phyloP scores from a whole-genome alignment of 2,329 filamentous ascomycete species.

The Hypocrella siamensis region DNA sequence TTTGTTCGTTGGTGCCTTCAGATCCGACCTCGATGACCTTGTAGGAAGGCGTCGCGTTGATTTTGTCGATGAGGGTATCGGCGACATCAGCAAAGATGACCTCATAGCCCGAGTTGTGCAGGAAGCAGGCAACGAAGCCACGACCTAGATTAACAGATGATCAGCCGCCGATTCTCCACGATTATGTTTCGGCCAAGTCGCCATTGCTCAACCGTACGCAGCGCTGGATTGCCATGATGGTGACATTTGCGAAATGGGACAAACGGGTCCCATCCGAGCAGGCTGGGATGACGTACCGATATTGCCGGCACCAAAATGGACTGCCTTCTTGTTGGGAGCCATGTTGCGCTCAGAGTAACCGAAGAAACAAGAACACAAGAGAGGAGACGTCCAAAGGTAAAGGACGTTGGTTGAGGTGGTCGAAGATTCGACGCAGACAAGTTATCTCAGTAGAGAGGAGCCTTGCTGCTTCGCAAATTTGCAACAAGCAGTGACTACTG shows the following conservation, averaged over 20 bases:
- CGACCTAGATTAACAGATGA: conserved; percentile 28
- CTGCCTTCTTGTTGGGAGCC: conserved; percentile 43
- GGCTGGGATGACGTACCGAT: conserved; percentile 39
- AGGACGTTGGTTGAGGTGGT: too few species aligned
- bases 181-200: neutral
- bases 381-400: neutral
- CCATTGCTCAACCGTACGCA: too few species aligned
- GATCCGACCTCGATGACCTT: conserved; percentile 84
- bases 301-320: conserved; percentile 78
- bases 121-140: conserved; percentile 79
- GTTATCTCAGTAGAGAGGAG: too few species aligned
- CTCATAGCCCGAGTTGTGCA: conserved; percentile 89
- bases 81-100: conserved; percentile 95
- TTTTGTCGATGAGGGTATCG: conserved; percentile 61
- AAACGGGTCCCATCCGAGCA: neutral
- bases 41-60: conserved; percentile 67
- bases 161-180: conserved; percentile 3
- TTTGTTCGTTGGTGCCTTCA: conserved; percentile 65
- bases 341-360: conserved; percentile 16
- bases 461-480: too few species aligned
- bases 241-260: too few species aligned
- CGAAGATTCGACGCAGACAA: too few species aligned
- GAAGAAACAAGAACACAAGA: neutral
- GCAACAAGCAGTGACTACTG: too few species aligned
- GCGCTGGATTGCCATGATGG: too few species aligned